These are phyloP conservation scores for Dactylonectria estremocensis DNA, from an alignment of 2,329 filamentous ascomycete genomes.

Conservation along the genomic window DNA sequence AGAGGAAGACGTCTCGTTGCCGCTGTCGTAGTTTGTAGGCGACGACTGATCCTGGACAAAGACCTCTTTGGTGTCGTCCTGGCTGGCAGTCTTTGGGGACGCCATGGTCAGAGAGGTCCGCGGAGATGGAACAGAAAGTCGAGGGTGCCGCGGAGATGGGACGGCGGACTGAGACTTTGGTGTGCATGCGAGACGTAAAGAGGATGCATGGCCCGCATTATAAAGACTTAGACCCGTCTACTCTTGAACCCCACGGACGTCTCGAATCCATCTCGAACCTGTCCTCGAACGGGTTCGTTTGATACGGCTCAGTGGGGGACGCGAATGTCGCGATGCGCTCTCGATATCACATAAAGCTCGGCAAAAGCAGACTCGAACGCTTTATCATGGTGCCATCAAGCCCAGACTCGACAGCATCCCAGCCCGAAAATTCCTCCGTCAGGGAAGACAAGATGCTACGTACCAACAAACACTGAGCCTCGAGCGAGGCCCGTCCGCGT, in stretches of 20 bases:
- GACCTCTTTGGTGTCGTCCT: slow-evolving; percentile 37
- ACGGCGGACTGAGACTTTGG: slow-evolving; percentile 14
- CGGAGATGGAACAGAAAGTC: slow-evolving; percentile 7
- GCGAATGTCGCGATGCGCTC: slow-evolving; percentile 46
- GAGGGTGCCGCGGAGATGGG: slow-evolving; percentile 30
- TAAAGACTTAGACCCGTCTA: slow-evolving; percentile 33
- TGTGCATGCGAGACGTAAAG: slow-evolving; percentile 26
- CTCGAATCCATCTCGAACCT: too few relatives aligned
- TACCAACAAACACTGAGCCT: slow-evolving; percentile 11
- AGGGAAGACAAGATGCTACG: slow-evolving; percentile 8
- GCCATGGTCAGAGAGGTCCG: slow-evolving; percentile 31
- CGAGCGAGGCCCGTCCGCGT: slow-evolving; percentile 25
- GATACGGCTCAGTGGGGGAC: slow-evolving; percentile 10
- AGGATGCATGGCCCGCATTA: slow-evolving; percentile 42
- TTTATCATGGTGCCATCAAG: slow-evolving; percentile 11
- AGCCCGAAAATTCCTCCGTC: background rate
- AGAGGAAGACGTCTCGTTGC: slow-evolving; percentile 41
- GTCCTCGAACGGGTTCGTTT: slow-evolving; percentile 15
- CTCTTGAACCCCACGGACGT: background rate
- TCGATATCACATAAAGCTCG: slow-evolving; percentile 44
- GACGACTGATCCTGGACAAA: slow-evolving; percentile 29
- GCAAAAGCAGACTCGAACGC: slow-evolving; percentile 23
- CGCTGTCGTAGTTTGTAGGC: slow-evolving; percentile 37
- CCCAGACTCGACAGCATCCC: slow-evolving; percentile 9
- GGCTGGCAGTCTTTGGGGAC: slow-evolving; percentile 18